Conservation (phyloP, 768 basidiomycete species). For the Rickenella mellea region DNA sequence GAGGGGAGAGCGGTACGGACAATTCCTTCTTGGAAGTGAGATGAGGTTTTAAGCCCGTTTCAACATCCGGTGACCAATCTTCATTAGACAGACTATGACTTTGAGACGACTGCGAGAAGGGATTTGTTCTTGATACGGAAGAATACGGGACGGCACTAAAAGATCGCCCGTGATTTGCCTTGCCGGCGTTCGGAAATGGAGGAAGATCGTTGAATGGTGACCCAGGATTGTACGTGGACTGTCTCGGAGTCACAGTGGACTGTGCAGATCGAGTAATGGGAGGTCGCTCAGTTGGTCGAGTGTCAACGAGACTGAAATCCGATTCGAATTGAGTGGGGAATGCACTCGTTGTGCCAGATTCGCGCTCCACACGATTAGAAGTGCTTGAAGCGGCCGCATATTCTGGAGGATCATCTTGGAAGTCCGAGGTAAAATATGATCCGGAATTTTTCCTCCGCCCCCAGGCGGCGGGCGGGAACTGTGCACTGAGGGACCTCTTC, state of each 20-base stretch:
- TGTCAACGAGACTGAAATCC: constrained; percentile 20
- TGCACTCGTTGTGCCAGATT: not conserved
- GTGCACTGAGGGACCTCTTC: constrained; percentile 24
- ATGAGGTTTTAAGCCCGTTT: no score
- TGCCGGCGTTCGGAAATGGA: constrained; percentile 17
- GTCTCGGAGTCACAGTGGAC: not conserved
- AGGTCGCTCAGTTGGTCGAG: constrained; percentile 2
- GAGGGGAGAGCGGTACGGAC: constrained; percentile 33
- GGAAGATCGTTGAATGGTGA: constrained; percentile 26
- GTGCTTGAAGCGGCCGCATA: not conserved
- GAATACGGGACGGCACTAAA: no score
- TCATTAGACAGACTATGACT: constrained; percentile 1
- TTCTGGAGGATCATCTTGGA: constrained; percentile 6
- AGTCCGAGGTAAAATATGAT: constrained; percentile 41
- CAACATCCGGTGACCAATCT: no score
- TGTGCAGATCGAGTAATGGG: not conserved
- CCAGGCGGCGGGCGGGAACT: constrained; percentile 64
- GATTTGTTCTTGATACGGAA: no score
- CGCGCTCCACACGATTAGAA: not conserved
- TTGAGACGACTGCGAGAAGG: constrained; percentile 11
- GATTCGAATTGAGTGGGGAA: constrained; percentile 32
- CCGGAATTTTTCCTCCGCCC: constrained; percentile 36
- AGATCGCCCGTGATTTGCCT: no score
- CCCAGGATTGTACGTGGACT: constrained; percentile 19
- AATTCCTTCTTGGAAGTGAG: constrained; percentile 43